Conservation (phyloP, 2,329 filamentous ascomycete species). For the Xylaria sp. region DNA sequence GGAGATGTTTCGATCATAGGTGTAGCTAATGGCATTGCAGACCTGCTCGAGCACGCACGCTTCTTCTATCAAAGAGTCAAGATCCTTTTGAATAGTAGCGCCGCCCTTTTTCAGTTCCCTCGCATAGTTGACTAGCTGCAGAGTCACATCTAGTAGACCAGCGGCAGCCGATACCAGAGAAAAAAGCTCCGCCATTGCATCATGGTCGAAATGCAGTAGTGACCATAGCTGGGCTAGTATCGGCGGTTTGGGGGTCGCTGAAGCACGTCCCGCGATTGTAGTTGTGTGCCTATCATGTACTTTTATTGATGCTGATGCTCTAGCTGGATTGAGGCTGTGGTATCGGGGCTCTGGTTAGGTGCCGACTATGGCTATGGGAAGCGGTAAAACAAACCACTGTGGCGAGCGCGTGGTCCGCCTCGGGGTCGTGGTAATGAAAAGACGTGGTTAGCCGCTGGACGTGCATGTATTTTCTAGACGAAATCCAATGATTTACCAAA, state of each 20-base stretch:
- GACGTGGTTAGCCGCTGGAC: no score
- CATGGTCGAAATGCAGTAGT: not conserved
- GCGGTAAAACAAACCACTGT: no score
- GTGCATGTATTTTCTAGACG: no score
- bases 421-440: no score
- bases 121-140: not conserved
- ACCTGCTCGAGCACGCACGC: not conserved
- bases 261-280: not conserved
- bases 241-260: not conserved
- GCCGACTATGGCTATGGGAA: no score
- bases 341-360: no score
- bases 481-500: no score
- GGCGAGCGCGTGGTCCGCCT: no score
- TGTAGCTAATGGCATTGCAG: not conserved
- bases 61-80: not conserved
- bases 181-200: not conserved
- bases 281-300: not conserved
- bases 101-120: not conserved
- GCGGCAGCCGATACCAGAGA: not conserved
- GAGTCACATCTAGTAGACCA: not conserved
- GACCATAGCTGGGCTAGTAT: not conserved
- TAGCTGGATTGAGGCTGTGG: no score
- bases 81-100: not conserved
- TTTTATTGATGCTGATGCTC: not conserved
- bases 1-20: not conserved